These are phyloP conservation scores for Trichosporon sp. DNA, from an alignment of 1,284 basidiomycete genomes.

Conservation along the genomic window DNA sequence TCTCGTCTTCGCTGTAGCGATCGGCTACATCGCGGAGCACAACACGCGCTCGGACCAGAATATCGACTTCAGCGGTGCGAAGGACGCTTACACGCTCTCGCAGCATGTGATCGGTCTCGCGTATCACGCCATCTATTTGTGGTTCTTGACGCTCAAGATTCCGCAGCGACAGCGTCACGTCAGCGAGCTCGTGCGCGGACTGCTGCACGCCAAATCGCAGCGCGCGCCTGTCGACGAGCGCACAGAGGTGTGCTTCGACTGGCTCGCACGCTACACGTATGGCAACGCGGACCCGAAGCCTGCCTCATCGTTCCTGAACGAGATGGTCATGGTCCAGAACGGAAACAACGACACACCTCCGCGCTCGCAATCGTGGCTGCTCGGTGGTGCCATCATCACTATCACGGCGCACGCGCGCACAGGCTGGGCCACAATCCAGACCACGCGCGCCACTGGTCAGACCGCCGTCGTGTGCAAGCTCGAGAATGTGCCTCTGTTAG, in stretches of 20 bases:
- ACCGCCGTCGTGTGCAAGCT: conserved; percentile 81
- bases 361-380: conserved; percentile 75
- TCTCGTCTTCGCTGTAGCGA: conserved; percentile 90
- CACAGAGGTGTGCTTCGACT: conserved; percentile 97
- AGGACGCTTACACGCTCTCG: conserved; percentile 80
- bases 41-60: conserved; percentile 50
- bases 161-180: conserved; percentile 81
- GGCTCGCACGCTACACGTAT: conserved; percentile 93
- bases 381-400: conserved; percentile 84
- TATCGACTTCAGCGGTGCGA: conserved; percentile 64
- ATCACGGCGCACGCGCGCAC: conserved; percentile 71
- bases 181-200: conserved; percentile 81
- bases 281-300: conserved; percentile 91
- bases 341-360: conserved; percentile 36
- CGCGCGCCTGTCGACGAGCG: conserved; percentile 77
- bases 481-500: conserved; percentile 85
- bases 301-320: conserved; percentile 74
- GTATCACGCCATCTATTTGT: conserved; percentile 89
- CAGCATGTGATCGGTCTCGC: conserved; percentile 94
- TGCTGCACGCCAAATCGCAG: conserved; percentile 84
- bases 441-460: conserved; percentile 85
- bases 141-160: conserved; percentile 91
- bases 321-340: conserved; percentile 60
- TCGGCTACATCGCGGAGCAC: conserved; percentile 92
- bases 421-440: conserved; percentile 88